Evolutionary conservation across 441 rosid species (phyloP).

Genomic region (Pelargonium myrrhifolium): DNA sequence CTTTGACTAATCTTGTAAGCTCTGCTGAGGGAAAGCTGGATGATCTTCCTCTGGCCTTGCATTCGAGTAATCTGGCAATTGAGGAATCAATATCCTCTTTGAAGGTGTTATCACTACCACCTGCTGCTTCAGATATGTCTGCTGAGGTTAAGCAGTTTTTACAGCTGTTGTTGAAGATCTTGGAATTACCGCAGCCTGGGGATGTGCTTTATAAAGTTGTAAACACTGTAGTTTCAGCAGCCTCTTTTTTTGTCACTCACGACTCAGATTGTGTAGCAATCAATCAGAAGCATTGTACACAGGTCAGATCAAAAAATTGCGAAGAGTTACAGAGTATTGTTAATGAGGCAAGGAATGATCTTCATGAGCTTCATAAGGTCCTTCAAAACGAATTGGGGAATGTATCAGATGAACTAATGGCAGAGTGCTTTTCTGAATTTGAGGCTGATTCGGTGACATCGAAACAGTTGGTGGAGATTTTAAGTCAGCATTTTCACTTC

Average conservation of each 20-base stretch:
- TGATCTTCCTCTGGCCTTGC: constrained; percentile 80
- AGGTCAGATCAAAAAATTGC: constrained; percentile 32
- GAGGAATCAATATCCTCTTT: constrained; percentile 66
- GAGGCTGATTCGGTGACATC: constrained; percentile 49
- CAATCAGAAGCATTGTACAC: constrained; percentile 35
- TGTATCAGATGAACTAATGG: constrained; percentile 34
- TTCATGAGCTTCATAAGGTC: constrained; percentile 43
- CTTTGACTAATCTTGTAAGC: constrained; percentile 76
- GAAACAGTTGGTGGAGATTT: constrained; percentile 62
- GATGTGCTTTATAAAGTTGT: constrained; percentile 45
- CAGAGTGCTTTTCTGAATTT: constrained; percentile 39
- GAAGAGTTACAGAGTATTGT: constrained; percentile 37
- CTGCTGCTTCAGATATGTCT: constrained; percentile 48
- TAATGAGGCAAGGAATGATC: constrained; percentile 46
- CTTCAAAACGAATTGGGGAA: constrained; percentile 39
- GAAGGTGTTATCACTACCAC: constrained; percentile 54
- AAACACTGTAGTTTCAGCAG: constrained; percentile 41
- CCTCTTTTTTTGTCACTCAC: constrained; percentile 46
- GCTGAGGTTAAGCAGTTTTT: constrained; percentile 66
- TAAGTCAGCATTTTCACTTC: constrained; percentile 41
- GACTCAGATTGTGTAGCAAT: constrained; percentile 34
- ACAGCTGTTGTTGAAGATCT: constrained; percentile 48
- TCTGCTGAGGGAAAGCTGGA: constrained; percentile 86
- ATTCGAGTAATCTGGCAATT: constrained; percentile 51
- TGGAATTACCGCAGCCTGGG: constrained; percentile 42